Conservation (phyloP, 495 filamentous ascomycete genomes). For the Astrothelium macrocarpum region DNA sequence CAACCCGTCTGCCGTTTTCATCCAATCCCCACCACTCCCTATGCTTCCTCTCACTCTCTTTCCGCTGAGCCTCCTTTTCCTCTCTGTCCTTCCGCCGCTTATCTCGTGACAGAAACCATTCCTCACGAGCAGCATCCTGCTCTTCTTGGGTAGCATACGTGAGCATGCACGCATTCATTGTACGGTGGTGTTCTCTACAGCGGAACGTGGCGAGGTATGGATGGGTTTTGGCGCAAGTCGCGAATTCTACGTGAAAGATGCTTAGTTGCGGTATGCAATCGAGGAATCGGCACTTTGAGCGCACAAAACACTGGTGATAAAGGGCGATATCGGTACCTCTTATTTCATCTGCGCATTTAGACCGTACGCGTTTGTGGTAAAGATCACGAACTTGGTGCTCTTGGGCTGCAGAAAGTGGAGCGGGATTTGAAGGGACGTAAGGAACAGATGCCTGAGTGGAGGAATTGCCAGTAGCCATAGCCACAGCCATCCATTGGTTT, state of each 20-base stretch:
- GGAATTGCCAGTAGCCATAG: not conserved
- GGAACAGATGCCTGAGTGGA: not conserved
- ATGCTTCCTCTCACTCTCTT: slow-evolving; percentile 37
- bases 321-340: slow-evolving; percentile 46
- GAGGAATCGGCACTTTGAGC: slow-evolving; percentile 8
- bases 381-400: slow-evolving; percentile 84
- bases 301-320: not conserved
- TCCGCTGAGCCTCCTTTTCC: slow-evolving; percentile 44
- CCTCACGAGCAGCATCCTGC: slow-evolving; percentile 79
- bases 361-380: slow-evolving; percentile 78
- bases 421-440: slow-evolving; percentile 46
- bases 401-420: slow-evolving; percentile 86
- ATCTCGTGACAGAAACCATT: slow-evolving; percentile 75
- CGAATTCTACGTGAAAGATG: slow-evolving; percentile 53
- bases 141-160: slow-evolving; percentile 71
- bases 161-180: slow-evolving; percentile 93
- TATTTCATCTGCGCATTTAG: slow-evolving; percentile 72
- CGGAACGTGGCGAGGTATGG: slow-evolving; percentile 78
- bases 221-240: slow-evolving; percentile 73
- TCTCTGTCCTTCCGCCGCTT: slow-evolving; percentile 55
- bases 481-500: not conserved
- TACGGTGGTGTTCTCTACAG: slow-evolving; percentile 64
- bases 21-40: slow-evolving; percentile 44
- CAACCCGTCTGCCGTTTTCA: slow-evolving; percentile 28
- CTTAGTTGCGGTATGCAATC: not conserved